A percentile compares a stretch with the other conserved stretches of the same genome.
Conservation (phyloP, 129 eudicot species). For the Lactuca sativa region DNA sequence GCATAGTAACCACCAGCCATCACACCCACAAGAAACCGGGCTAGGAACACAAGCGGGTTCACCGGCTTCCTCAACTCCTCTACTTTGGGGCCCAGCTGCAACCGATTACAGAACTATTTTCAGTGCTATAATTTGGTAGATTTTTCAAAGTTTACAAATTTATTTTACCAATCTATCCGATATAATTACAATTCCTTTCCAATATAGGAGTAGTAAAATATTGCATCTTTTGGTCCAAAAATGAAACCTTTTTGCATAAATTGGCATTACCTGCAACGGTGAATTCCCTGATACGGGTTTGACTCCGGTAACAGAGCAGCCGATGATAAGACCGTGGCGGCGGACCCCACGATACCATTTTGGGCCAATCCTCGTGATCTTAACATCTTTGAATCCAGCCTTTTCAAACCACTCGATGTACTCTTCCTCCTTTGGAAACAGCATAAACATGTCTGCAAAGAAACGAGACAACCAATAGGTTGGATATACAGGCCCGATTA, state of each 20-base stretch:
- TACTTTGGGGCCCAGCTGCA: constrained; percentile 70
- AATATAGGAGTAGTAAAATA: too few relatives aligned
- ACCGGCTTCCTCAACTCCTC: constrained; percentile 75
- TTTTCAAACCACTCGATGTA: constrained; percentile 46
- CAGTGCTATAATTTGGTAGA: too few relatives aligned
- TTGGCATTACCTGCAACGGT: constrained; percentile 39
- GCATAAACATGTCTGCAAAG: constrained; percentile 52
- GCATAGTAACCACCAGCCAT: constrained; percentile 78
- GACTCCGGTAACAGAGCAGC: constrained; percentile 48
- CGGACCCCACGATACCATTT: constrained; percentile 55
- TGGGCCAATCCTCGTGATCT: constrained; percentile 46
- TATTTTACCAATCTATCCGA: too few relatives aligned
- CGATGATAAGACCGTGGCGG: constrained; percentile 1
- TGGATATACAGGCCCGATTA: constrained; percentile 46
- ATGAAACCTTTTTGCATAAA: too few relatives aligned
- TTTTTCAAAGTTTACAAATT: too few relatives aligned
- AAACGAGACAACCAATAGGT: constrained; percentile 50
- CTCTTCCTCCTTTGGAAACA: constrained; percentile 47
- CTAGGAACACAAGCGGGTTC: constrained; percentile 63
- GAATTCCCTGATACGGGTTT: constrained; percentile 50
- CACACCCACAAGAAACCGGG: constrained; percentile 67
- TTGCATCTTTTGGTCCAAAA: too few relatives aligned
- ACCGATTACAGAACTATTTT: not conserved
- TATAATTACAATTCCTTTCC: too few relatives aligned
- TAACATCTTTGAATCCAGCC: constrained; percentile 47